Percentiles rank a stretch among this genome's conserved stretches.
Conservation (phyloP, 176 grass and related monocot species). For the Pontederia paniculata region DNA sequence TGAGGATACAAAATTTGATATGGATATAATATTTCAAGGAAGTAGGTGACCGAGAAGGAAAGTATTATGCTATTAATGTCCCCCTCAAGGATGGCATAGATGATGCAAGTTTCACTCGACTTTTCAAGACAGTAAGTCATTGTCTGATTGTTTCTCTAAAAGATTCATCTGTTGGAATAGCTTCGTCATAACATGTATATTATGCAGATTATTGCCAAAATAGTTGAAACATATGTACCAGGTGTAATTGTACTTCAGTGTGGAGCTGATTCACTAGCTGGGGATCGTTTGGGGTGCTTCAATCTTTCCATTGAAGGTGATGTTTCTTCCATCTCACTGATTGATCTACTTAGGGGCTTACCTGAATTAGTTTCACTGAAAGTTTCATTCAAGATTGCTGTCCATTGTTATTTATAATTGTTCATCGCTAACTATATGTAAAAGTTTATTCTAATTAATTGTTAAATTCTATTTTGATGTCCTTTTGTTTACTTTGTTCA, state of each 20-base stretch:
- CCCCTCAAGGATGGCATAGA: slow-evolving; percentile 99
- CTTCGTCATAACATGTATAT: slow-evolving; percentile 1
- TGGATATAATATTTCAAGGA: slow-evolving; percentile 33
- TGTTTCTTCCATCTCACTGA: slow-evolving; percentile 11
- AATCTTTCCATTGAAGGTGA: slow-evolving; percentile 98
- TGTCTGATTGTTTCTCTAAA: background rate
- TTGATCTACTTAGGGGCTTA: background rate
- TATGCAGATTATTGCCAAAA: slow-evolving; percentile 83
- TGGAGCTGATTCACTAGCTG: slow-evolving; percentile 92
- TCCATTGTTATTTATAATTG: background rate
- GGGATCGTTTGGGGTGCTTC: slow-evolving; percentile 92
- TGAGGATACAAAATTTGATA: background rate
- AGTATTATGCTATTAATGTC: slow-evolving; percentile 95
- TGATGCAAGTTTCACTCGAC: slow-evolving; percentile 75
- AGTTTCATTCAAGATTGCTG: background rate
- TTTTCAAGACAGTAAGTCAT: slow-evolving; percentile 65
- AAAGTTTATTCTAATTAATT: no score
- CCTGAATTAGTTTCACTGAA: no score
- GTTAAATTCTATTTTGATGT: no score
- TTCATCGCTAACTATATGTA: no score
- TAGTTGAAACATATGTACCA: slow-evolving; percentile 86
- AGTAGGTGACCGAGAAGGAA: slow-evolving; percentile 94
- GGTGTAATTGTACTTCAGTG: slow-evolving; percentile 98
- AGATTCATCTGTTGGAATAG: background rate
- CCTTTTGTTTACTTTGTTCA: background rate